These are phyloP conservation scores for Cyclotella sp. DNA, from an alignment of 108 stramenopile species.

Conservation along the genomic window DNA sequence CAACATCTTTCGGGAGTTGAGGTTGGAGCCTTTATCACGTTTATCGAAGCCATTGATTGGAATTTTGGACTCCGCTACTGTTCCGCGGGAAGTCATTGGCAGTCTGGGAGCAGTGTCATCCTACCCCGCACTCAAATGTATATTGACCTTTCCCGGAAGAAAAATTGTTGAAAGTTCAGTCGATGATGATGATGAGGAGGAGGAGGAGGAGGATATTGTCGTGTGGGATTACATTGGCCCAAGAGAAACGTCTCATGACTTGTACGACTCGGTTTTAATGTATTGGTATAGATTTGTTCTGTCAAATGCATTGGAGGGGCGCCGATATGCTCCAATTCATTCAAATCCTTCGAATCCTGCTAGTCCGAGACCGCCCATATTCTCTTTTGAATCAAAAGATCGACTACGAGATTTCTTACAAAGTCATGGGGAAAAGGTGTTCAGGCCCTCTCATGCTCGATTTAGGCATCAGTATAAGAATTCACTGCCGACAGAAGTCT, in stretches of 20 bases:
- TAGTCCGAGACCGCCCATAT: conserved; percentile 31
- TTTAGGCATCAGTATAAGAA: conserved; percentile 12
- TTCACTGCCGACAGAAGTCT: conserved; percentile 31
- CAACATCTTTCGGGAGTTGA: background rate
- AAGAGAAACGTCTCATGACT: conserved; percentile 37
- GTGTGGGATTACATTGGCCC: conserved; percentile 53
- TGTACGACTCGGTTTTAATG: conserved; percentile 51
- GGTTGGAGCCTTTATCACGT: background rate
- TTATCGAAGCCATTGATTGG: conserved; percentile 42
- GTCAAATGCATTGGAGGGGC: conserved; percentile 14
- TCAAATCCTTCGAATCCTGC: background rate
- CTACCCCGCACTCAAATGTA: conserved; percentile 47
- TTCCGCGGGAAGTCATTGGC: conserved; percentile 6
- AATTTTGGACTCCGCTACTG: conserved; percentile 18
- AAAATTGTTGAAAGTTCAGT: background rate
- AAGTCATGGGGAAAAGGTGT: conserved; percentile 25
- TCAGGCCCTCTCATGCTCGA: conserved; percentile 38
- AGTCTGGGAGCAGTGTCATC: conserved; percentile 35
- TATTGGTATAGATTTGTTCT: conserved; percentile 51
- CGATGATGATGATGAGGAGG: conserved; percentile 21
- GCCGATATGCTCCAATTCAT: background rate
- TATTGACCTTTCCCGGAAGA: conserved; percentile 25
- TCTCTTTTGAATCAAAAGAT: conserved; percentile 33
- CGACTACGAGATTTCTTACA: conserved; percentile 21
- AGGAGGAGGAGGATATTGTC: conserved; percentile 22